Evolutionary conservation across 495 filamentous ascomycete species (phyloP), one percentile per base, ranked within the genome.

Genomic region (Hypoxylon subgilvum): DNA sequence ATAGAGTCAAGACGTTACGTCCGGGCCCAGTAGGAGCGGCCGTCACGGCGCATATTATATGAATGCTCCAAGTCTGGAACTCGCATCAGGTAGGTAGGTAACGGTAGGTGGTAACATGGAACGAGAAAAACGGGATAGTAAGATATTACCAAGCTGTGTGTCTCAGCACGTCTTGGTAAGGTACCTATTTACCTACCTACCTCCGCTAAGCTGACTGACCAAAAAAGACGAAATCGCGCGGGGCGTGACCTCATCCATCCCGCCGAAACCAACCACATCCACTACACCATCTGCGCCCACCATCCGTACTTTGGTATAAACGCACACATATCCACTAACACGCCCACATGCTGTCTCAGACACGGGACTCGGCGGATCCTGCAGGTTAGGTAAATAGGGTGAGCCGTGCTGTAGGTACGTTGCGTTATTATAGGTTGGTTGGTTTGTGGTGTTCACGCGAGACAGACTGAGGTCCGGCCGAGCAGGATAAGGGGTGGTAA

Each of bases 41-140:
- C 54, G 49, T 64, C 61, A 64, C 61, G 36, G 54, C 54, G 61
- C 61, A 64, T 64, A 58, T 3, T 57, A 63, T 52, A 63, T 50
- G 48, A 50, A 21, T 35, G 4, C 30, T 53, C 60, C 52, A 63
- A 63, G 60, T 57, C 60, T 52, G 32, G 59, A 52, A 57, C 52
- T 38, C 47, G 59, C 59, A 63, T 54, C 40, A 48, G 31, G 31
- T 4, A 32, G 9, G 51, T 35, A 51, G 59, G 59, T 51, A 42
- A 34, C 35, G 38, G 34, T 16, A 12, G 22, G 39, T 40, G 48
- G 56, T 60, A 40, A 43, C 36, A 54, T 28, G 31, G 8, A 19
- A 39, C 36, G 52, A 36, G 31, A 27, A 19, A 39, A 21, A 50
- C 23, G 31, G 38, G 18, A 8, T 36, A 39, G 36, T 55, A 43